Percentiles rank a stretch among this genome's conserved stretches.
Evolutionary conservation across 2,329 filamentous ascomycete species (phyloP).

Genomic region (Aspergillus aculeatus): DNA sequence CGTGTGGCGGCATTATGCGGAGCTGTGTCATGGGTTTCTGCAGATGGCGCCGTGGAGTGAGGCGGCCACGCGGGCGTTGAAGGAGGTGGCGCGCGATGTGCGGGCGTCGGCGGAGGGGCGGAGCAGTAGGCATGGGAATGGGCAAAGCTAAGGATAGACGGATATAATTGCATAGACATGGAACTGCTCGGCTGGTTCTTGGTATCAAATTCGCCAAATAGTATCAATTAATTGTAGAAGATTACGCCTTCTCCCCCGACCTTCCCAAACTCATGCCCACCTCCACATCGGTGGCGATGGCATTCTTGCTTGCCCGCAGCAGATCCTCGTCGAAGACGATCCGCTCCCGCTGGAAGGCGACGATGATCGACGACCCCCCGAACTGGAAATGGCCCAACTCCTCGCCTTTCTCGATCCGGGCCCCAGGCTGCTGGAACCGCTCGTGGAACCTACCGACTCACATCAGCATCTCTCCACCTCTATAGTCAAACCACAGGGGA

Average conservation of each 20-base stretch:
- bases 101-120: not conserved
- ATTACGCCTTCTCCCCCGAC: not conserved
- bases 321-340: constrained; percentile 44
- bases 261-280: constrained; percentile 41
- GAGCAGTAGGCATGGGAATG: not conserved
- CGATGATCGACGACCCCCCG: constrained; percentile 43
- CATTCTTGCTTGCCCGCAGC: constrained; percentile 29
- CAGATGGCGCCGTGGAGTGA: constrained; percentile 33
- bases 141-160: not conserved
- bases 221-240: no score
- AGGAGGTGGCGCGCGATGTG: not conserved
- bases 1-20: constrained; percentile 27
- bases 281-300: constrained; percentile 40
- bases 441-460: constrained; percentile 33
- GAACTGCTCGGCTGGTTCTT: not conserved
- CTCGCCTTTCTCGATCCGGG: constrained; percentile 40
- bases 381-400: constrained; percentile 45
- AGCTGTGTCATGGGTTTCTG: constrained; percentile 31
- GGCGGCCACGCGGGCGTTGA: constrained; percentile 21
- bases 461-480: not conserved
- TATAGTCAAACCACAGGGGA: not conserved
- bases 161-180: not conserved
- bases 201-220: no score
- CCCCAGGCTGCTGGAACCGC: constrained; percentile 30
- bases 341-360: constrained; percentile 39